Conservation (phyloP, 495 filamentous ascomycete species). For the Oidiodendron maius region DNA sequence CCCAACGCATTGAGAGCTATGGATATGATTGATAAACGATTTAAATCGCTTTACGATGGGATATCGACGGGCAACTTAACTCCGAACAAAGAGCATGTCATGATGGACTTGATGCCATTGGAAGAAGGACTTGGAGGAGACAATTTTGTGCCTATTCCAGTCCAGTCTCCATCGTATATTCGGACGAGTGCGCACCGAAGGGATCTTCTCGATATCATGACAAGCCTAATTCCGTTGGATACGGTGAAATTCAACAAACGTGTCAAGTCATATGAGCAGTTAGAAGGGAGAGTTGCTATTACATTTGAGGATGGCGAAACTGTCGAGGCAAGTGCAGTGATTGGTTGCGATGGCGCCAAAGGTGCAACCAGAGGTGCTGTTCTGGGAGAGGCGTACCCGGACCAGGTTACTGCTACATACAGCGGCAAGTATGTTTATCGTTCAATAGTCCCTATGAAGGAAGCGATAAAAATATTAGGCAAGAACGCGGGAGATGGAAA, state of each 20-base stretch:
- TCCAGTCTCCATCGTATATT: too few species aligned
- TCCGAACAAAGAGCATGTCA: not conserved
- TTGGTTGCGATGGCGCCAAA: slow-evolving; percentile 56
- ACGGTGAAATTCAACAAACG: slow-evolving; percentile 37
- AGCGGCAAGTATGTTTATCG: slow-evolving; percentile 47
- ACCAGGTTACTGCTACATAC: slow-evolving; percentile 30
- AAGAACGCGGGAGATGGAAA: too few species aligned
- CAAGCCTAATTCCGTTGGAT: slow-evolving; percentile 43
- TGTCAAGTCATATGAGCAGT: slow-evolving; percentile 12
- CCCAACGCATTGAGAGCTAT: not conserved
- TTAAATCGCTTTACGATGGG: not conserved
- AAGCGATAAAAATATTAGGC: slow-evolving; percentile 45
- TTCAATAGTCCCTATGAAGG: slow-evolving; percentile 50
- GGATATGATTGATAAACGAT: not conserved
- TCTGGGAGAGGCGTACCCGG: slow-evolving; percentile 35
- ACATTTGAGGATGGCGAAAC: slow-evolving; percentile 48
- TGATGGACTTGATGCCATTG: not conserved
- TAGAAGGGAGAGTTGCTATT: slow-evolving; percentile 18
- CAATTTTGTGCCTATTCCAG: too few species aligned
- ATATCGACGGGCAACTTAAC: not conserved
- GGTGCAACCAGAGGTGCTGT: too few species aligned
- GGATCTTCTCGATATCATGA: slow-evolving; percentile 53
- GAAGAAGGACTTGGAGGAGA: not conserved
- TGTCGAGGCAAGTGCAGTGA: slow-evolving; percentile 45
- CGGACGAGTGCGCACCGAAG: too few species aligned